Evolutionary conservation across 305 asterid species (phyloP), one percentile per base, ranked within the genome.

Genomic region (Fraxinus baroniana): DNA sequence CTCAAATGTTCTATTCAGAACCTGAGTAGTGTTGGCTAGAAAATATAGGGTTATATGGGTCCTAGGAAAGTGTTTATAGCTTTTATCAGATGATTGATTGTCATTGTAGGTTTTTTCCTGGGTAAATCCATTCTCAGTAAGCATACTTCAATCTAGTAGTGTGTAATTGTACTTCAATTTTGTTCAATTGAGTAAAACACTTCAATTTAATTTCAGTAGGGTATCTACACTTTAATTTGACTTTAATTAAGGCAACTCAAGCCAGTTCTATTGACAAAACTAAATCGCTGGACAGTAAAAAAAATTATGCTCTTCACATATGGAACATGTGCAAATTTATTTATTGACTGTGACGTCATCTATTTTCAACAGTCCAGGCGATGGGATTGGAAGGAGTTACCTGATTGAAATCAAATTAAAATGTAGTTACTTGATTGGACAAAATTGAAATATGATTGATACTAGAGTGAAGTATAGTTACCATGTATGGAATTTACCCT

Each of bases 1-100:
- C 79, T 33, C 36, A 18, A 28, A 20, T 60, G 37, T 70, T 74
- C 17, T 68, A 64, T 9, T 30, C 46, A 76, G 24, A 71, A 70
- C 60, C 75, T 74, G 15, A 49, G 66, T 71, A 71, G 66, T 18
- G 22, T 73, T 83, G 24, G 49, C 74, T 73, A 70, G 78, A 72
- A 22, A 62, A 30, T 33, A 68, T 36, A 44, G 49, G 78, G 78
- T 39, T 70, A 28, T 70, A 52, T 28, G 32, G 66, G 20, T 15
- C 60, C 8, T 46, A 26, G n/a, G 79, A 57, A 77, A 77, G 3
- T 32, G 17, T 77, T 28, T 24, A 17, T 17, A 52, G 71, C 22
- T 32, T 70, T 70, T 7, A 13, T 24, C 71, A n/a, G 26, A 77
- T 71, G 83, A 71, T 37, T 81, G 28, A 66, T 15, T 81, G 55